A percentile compares a stretch with the other conserved stretches of the same genome.
Conservation (phyloP, 305 asterid genomes). For the Solanum hybrid region DNA sequence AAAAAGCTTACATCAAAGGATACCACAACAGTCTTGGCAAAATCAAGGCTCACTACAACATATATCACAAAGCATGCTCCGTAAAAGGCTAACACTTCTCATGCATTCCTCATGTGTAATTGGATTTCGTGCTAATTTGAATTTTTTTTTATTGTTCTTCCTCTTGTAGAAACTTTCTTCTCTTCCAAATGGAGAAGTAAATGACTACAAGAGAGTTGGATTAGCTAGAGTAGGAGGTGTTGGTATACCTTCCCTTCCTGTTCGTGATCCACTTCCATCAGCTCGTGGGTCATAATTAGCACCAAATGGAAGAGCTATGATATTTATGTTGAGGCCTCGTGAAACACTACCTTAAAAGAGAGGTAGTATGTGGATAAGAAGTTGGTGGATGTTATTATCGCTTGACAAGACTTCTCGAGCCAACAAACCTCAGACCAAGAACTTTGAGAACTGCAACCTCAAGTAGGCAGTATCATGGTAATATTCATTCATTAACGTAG, state of each 20-base stretch:
- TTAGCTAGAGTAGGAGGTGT: background rate
- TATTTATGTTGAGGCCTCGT: background rate
- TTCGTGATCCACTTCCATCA: background rate
- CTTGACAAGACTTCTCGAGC: background rate
- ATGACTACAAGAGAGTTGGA: background rate
- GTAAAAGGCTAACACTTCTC: no score
- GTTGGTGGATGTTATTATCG: background rate
- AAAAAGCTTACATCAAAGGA: no score
- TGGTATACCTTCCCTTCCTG: background rate
- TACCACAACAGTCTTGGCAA: no score
- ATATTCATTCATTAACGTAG: background rate
- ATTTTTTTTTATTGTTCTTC: background rate
- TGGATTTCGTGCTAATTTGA: no score
- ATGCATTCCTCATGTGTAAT: no score
- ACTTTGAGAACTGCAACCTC: background rate
- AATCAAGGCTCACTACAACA: no score
- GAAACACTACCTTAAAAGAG: background rate
- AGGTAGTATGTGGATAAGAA: background rate
- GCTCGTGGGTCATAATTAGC: background rate
- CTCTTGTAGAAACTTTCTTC: background rate
- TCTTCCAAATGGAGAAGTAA: background rate
- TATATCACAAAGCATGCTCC: no score
- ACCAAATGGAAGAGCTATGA: background rate
- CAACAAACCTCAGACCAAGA: background rate
- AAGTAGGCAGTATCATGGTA: background rate